These are phyloP conservation scores for Pachyrhizus erosus DNA, from an alignment of 306 rosid species.

Conservation along the genomic window DNA sequence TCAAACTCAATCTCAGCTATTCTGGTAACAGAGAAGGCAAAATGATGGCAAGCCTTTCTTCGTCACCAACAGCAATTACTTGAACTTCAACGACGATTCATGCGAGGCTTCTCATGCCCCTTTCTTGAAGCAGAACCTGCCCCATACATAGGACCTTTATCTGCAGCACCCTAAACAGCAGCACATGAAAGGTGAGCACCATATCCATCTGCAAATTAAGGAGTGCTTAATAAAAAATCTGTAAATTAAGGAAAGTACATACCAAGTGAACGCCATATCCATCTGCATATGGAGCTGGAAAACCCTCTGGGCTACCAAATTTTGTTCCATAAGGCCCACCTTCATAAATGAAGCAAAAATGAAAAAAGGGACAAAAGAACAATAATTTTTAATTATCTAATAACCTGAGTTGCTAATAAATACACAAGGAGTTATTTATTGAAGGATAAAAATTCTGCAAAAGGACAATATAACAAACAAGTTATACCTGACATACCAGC, in stretches of 20 bases:
- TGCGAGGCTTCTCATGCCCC: slow-evolving; percentile 73
- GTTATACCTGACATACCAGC: slow-evolving; percentile 62
- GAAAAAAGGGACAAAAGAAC: slow-evolving; percentile 15
- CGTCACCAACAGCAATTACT: slow-evolving; percentile 44
- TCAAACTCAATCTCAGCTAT: slow-evolving; percentile 46
- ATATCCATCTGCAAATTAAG: neutral
- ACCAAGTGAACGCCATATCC: slow-evolving; percentile 78
- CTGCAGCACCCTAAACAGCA: slow-evolving; percentile 65
- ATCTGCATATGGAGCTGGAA: slow-evolving; percentile 66
- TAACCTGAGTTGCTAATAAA: neutral
- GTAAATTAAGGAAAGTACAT: slow-evolving; percentile 41
- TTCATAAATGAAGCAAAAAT: slow-evolving; percentile 49
- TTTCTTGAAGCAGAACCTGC: slow-evolving; percentile 69
- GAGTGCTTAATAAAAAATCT: slow-evolving; percentile 14
- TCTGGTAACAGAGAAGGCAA: slow-evolving; percentile 43
- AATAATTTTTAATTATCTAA: slow-evolving; percentile 1
- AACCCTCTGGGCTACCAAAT: slow-evolving; percentile 62
- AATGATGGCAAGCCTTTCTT: slow-evolving; percentile 39
- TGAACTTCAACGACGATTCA: slow-evolving; percentile 63
- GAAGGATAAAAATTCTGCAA: slow-evolving; percentile 31
- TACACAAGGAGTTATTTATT: neutral
- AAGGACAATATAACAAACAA: slow-evolving; percentile 17
- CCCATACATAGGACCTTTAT: slow-evolving; percentile 67
- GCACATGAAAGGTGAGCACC: slow-evolving; percentile 36
- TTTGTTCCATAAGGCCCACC: slow-evolving; percentile 78